These are phyloP conservation scores for Geosmithia morbida DNA, from an alignment of 2,329 filamentous ascomycete species.

Conservation along the genomic window DNA sequence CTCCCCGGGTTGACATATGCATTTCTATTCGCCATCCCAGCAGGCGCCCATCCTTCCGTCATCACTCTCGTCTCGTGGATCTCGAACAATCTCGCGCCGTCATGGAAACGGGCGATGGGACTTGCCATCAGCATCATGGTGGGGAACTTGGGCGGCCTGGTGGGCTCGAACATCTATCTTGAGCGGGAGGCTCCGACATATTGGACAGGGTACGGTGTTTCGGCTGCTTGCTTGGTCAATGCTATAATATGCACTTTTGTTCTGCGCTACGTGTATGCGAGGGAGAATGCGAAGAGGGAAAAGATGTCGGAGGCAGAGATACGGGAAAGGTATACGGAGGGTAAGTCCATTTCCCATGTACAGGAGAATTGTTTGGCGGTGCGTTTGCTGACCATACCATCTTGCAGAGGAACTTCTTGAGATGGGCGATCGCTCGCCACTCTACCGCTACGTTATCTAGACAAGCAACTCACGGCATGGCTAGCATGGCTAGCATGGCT, in stretches of 20 bases:
- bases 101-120: slow-evolving; percentile 5
- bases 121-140: slow-evolving; percentile 5
- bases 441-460: slow-evolving; percentile 5
- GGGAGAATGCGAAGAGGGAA: slow-evolving; percentile 8
- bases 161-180: slow-evolving; percentile 5
- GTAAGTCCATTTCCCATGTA: not conserved
- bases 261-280: not conserved
- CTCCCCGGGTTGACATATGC: slow-evolving; percentile 12
- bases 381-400: not conserved
- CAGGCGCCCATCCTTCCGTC: slow-evolving; percentile 14
- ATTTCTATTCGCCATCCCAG: slow-evolving; percentile 9
- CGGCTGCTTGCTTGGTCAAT: not conserved
- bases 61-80: slow-evolving; percentile 7
- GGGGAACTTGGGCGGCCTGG: slow-evolving; percentile 3
- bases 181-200: slow-evolving; percentile 3
- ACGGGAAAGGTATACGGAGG: slow-evolving; percentile 5
- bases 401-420: slow-evolving; percentile 4
- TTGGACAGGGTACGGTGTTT: slow-evolving; percentile 3
- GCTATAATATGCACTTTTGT: slow-evolving; percentile 1
- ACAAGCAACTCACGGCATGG: too few species aligned
- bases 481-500: too few species aligned
- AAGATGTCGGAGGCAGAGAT: slow-evolving; percentile 7
- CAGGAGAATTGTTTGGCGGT: not conserved
- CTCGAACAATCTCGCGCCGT: slow-evolving; percentile 5
- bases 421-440: slow-evolving; percentile 7